Evolutionary conservation across 2,329 filamentous ascomycete species (phyloP), one percentile per base, ranked within the genome.

Genomic region (Furcasterigmium furcatum): DNA sequence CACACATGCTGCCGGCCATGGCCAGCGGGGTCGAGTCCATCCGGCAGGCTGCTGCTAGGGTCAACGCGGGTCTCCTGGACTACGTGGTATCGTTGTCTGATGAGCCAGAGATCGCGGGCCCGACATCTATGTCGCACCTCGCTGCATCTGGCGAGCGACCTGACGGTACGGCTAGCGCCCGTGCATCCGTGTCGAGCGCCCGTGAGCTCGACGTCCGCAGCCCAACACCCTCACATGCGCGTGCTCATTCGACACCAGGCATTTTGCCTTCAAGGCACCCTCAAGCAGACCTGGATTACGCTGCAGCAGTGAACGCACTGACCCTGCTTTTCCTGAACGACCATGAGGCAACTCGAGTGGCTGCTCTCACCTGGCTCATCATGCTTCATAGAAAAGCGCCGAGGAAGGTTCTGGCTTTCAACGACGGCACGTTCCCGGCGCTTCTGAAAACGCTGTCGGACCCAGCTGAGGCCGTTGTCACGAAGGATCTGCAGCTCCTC

Each of bases 341-440:
- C 57, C 90, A 97, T 60, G 95, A 99, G 70, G 91, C 89, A 22
- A 99, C 94, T 3, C 83, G 94, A 49, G 91, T 97, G 22, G 92
- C 91, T 30, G 91, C 94, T 14, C 73, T 99, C 49, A 92, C 88
- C 6, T 99, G 94, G 94, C 77, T 99, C 46, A 94, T 97, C 47
- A 97, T 97, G 92, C 76, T 99, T 34, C 94, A 99, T 63, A 83
- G 89, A 52, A 97, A 96, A 71, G 92, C 94, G 4, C 94, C 94
- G 1, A 81, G 87, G 44, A 96, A 96, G 63, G 88, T 96, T 13
- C 77, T 97, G 32, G 91, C 92, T 9, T 96, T 96, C 61, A 96
- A 97, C 54, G 94, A 97, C 59, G 94, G 92, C 41, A 97, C 92
- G 1, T 99, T 99, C 60, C 94, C 94, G 12, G 94, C 92, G 18